Conservation (phyloP, 345 rosid genomes). For the Hibiscus mutabilis region DNA sequence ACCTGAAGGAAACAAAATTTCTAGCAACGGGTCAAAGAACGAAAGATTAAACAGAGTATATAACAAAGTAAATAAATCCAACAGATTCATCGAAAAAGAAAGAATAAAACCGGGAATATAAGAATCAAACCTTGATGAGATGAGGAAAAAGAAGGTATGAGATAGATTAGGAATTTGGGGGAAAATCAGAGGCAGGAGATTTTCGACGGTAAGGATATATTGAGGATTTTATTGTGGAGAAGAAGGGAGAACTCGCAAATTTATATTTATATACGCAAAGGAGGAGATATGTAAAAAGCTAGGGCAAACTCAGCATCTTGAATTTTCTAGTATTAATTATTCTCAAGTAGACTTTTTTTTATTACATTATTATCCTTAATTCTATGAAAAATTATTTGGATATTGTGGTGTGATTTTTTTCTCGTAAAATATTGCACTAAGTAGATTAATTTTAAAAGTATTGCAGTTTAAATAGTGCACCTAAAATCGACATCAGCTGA, state of each 20-base stretch:
- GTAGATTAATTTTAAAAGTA: no score
- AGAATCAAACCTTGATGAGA: slow-evolving; percentile 1
- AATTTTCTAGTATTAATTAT: slow-evolving; percentile 3
- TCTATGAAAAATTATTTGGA: no score
- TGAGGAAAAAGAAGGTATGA: not conserved
- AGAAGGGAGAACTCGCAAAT: not conserved
- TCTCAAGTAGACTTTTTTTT: not conserved
- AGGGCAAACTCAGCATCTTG: slow-evolving; percentile 18
- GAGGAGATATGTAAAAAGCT: not conserved
- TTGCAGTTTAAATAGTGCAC: no score
- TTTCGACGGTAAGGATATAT: not conserved
- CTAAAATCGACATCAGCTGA: no score
- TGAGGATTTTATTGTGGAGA: not conserved
- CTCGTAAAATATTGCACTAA: no score
- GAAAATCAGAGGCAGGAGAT: not conserved
- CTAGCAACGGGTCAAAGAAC: not conserved
- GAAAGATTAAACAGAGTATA: not conserved
- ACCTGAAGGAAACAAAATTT: not conserved
- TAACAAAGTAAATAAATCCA: not conserved
- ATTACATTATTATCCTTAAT: not conserved
- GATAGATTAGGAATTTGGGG: not conserved
- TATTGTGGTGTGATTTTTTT: no score
- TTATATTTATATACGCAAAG: not conserved
- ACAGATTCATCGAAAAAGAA: not conserved
- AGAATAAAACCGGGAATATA: not conserved